These are phyloP conservation scores for Sphagnum fallax DNA, from an alignment of 228 moss, liverwort and hornwort genomes.

Conservation along the genomic window DNA sequence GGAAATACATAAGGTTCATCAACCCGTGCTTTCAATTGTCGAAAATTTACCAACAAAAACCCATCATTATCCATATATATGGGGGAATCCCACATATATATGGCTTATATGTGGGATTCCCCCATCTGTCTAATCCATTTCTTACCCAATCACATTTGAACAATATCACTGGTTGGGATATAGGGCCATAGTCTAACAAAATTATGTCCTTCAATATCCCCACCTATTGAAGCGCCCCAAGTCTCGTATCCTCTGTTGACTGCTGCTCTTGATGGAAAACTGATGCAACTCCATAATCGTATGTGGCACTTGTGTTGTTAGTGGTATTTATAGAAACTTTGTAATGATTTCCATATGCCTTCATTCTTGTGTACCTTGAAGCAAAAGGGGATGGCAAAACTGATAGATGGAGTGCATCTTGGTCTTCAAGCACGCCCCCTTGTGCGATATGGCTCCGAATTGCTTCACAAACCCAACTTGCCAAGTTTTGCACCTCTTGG, in stretches of 20 bases:
- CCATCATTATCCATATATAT: not conserved
- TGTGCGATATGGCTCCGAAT: no score
- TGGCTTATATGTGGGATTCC: not conserved
- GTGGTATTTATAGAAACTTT: not conserved
- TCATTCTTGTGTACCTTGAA: not conserved
- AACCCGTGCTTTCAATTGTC: not conserved
- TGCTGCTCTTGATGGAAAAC: not conserved
- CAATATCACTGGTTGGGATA: not conserved
- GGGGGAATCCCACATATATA: no score
- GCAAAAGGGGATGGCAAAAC: no score
- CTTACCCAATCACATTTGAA: not conserved
- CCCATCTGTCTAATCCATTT: not conserved
- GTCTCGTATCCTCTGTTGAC: not conserved
- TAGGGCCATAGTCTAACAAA: not conserved
- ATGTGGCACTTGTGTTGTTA: not conserved
- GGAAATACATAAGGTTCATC: constrained; percentile 5
- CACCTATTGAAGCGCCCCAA: not conserved
- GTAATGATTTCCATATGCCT: not conserved
- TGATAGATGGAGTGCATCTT: no score
- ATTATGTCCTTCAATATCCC: not conserved
- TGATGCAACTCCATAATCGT: not conserved
- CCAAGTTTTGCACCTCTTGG: no score
- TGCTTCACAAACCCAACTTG: no score
- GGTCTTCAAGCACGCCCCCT: no score
- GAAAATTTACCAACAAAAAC: not conserved